Base-by-base conservation (phyloP, 139 green algal genomes). In the Ettlia oleoabundans region DNA sequence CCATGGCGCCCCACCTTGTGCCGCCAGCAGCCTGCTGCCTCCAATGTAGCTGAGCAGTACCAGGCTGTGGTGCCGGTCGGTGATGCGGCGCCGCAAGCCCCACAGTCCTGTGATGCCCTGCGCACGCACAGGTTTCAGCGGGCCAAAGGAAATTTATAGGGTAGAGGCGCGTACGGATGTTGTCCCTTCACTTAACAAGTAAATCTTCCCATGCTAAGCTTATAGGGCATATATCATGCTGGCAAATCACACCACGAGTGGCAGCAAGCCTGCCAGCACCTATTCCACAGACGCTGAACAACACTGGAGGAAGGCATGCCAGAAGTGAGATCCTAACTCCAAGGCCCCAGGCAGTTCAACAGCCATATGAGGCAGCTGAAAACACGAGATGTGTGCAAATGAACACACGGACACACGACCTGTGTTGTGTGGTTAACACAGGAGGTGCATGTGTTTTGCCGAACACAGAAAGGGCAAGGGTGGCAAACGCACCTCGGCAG, bases 81-180 rank as follows among this genome's bases (percentile, higher is more conserved):
- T 15, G 6, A 43, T 26, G 35, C 47, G 13, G 30, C 10, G 47
- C 32, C 37, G 30, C 24, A 83, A 51, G 47, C 78, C 78, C 78
- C 78, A 83, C 65, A 83, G 47, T 2, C 78, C 78, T 0, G 78
- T 83, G 64, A 83, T 51, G 75, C 75, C 58, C 75, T 81, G 58
- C n/a, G 41, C n/a, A 0, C 19, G 6, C 30, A 15, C 37, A 38
- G 37, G 21, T 33, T 33, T 21, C 47, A 58, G 47, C 47, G 47
- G 47, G 15, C 10, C 47, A 58, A 24, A 15, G 47, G 13, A 58
- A 10, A 58, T 15, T 58, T 58, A 15, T 15, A 58, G 47, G n/a
- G n/a, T n/a, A n/a, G n/a, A n/a, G n/a, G n/a, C n/a, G n/a, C n/a
- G n/a, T n/a, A n/a, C n/a, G n/a, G n/a, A n/a, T n/a, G n/a, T n/a